phyloP scores from a whole-genome alignment of 1,284 basidiomycete species.

The Pseudozyma thailandica region DNA sequence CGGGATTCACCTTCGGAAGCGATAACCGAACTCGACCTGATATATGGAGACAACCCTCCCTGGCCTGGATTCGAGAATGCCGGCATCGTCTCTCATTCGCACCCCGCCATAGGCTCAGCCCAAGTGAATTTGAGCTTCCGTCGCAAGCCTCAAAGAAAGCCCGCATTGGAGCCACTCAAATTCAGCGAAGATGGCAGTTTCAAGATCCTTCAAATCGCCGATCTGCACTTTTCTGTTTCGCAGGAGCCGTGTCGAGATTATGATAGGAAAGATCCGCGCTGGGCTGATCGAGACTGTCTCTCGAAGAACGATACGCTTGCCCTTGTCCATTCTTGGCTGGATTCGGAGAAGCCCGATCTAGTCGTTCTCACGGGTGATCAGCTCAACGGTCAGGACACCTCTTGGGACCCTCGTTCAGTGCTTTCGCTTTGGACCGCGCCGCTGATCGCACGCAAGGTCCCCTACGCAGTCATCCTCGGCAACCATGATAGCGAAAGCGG shows the following conservation, averaged over 20 bases:
- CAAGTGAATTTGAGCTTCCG: constrained; percentile 42
- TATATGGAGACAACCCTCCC: constrained; percentile 58
- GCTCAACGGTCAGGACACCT: constrained; percentile 76
- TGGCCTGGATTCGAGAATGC: constrained; percentile 57
- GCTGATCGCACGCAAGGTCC: constrained; percentile 79
- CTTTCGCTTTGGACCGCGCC: constrained; percentile 85
- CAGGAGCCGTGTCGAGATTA: constrained; percentile 59
- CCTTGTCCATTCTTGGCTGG: constrained; percentile 67
- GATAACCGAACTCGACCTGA: constrained; percentile 61
- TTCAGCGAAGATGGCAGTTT: constrained; percentile 59
- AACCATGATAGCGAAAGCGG: constrained; percentile 75
- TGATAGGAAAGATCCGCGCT: constrained; percentile 25
- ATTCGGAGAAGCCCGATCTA: constrained; percentile 85
- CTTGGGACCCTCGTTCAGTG: constrained; percentile 86
- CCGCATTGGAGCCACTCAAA: constrained; percentile 19
- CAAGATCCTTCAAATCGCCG: constrained; percentile 64
- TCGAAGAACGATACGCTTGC: constrained; percentile 55
- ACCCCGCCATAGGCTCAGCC: constrained; percentile 26
- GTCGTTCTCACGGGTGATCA: constrained; percentile 74
- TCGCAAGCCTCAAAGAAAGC: constrained; percentile 35
- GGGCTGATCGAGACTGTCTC: constrained; percentile 24
- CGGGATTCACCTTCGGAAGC: constrained; percentile 1
- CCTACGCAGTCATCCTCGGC: constrained; percentile 88
- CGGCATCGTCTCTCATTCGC: constrained; percentile 34
- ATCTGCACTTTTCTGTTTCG: constrained; percentile 60